These are phyloP conservation scores for Chlorella sp. DNA, from an alignment of 139 green algal genomes.

Conservation along the genomic window DNA sequence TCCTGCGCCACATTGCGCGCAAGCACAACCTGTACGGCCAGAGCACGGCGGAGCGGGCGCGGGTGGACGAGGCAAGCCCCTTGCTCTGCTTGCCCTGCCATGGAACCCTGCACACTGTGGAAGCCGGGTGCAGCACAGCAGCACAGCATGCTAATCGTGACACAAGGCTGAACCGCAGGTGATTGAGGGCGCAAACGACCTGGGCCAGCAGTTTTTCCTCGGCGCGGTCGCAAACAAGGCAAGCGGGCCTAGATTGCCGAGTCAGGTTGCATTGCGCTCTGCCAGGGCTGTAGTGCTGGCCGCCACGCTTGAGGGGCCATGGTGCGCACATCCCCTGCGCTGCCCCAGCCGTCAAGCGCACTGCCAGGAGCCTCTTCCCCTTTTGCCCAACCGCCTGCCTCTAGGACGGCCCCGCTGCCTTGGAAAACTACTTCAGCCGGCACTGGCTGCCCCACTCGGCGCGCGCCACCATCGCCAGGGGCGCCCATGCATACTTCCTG, in stretches of 20 bases:
- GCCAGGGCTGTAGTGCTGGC: not conserved
- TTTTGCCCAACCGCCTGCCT: not conserved
- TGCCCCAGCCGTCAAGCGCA: no score
- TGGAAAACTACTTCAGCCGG: not conserved
- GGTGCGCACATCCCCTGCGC: no score
- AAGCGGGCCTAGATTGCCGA: no score
- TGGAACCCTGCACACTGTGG: no score
- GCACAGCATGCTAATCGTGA: no score
- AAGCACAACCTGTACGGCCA: not conserved
- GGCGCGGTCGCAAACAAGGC: no score
- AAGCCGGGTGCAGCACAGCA: no score
- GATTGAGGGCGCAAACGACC: not conserved
- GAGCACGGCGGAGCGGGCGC: not conserved
- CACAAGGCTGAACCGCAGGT: no score
- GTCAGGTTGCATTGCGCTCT: no score
- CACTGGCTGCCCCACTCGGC: not conserved
- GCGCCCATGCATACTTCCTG: not conserved
- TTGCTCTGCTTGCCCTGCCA: no score
- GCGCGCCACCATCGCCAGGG: not conserved
- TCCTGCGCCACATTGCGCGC: not conserved
- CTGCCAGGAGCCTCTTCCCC: no score
- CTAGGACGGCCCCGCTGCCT: not conserved
- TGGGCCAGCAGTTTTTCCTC: not conserved
- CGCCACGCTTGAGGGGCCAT: no score
- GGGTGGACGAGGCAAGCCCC: not conserved